Conservation (phyloP, 1,139 yeast genomes). For the Yarrowia galli region DNA sequence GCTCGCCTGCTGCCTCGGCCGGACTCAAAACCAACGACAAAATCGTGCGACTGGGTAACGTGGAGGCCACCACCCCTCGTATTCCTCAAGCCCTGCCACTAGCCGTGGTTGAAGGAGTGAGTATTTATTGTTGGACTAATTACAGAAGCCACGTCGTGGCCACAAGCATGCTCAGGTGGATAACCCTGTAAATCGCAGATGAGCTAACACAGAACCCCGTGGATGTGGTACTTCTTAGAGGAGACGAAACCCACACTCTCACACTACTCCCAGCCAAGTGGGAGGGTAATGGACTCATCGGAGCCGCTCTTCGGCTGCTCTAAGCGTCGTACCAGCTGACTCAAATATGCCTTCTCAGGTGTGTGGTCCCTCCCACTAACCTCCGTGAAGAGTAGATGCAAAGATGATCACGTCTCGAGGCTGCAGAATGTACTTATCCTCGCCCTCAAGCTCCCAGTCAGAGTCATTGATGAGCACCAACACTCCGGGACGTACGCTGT, state of each 20-base stretch:
- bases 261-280: slow-evolving; percentile 20
- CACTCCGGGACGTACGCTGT: slow-evolving; percentile 80
- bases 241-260: slow-evolving; percentile 15
- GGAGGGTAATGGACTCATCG: slow-evolving; percentile 26
- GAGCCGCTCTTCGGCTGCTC: slow-evolving; percentile 20
- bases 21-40: slow-evolving; percentile 53
- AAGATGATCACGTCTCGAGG: slow-evolving; percentile 81
- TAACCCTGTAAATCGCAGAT: no score
- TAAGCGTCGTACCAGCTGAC: not conserved
- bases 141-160: no score
- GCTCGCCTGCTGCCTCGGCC: slow-evolving; percentile 45
- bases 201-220: slow-evolving; percentile 28
- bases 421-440: slow-evolving; percentile 77
- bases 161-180: no score
- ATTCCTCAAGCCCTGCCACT: slow-evolving; percentile 20
- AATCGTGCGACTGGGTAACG: slow-evolving; percentile 60
- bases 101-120: slow-evolving; percentile 35
- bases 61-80: slow-evolving; percentile 57
- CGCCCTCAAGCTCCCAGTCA: slow-evolving; percentile 97
- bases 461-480: slow-evolving; percentile 90
- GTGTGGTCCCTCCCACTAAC: slow-evolving; percentile 56
- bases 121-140: not conserved
- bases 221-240: slow-evolving; percentile 3
- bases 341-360: no score
- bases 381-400: slow-evolving; percentile 95